These are phyloP conservation scores for Kluyveromyces sp. DNA, from an alignment of 1,139 yeast species.

Conservation along the genomic window DNA sequence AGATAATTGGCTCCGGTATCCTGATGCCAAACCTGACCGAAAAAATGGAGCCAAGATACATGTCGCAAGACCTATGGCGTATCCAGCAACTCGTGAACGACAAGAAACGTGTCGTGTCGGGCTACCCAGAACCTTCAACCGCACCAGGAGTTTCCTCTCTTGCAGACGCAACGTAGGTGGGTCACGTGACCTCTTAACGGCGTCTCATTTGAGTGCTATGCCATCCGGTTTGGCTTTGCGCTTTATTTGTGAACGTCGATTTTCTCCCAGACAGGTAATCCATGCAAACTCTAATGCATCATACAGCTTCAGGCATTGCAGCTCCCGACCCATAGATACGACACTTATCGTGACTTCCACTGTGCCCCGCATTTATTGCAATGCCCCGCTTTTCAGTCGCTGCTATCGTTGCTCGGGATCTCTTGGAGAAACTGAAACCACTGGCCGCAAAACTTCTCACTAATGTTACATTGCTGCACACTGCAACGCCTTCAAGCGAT, in stretches of 20 bases:
- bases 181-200: background rate
- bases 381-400: background rate
- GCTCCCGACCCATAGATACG: no score
- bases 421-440: background rate
- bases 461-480: background rate
- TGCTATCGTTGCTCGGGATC: background rate
- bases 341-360: background rate
- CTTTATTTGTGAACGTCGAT: no score
- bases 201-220: no score
- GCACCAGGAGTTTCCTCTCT: no score
- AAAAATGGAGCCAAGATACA: slow-evolving; percentile 16
- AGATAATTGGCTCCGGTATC: slow-evolving; percentile 39
- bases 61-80: background rate
- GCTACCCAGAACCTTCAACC: background rate
- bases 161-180: no score
- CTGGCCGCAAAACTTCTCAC: no score
- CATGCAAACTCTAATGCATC: no score
- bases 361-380: background rate
- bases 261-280: no score
- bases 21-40: slow-evolving; percentile 29
- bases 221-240: no score
- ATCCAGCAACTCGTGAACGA: background rate
- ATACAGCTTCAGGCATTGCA: no score
- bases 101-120: background rate
- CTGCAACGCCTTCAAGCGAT: no score